These are phyloP conservation scores for Coemansia sp. DNA, from an alignment of 192 early-diverging fungal species.

Conservation along the genomic window DNA sequence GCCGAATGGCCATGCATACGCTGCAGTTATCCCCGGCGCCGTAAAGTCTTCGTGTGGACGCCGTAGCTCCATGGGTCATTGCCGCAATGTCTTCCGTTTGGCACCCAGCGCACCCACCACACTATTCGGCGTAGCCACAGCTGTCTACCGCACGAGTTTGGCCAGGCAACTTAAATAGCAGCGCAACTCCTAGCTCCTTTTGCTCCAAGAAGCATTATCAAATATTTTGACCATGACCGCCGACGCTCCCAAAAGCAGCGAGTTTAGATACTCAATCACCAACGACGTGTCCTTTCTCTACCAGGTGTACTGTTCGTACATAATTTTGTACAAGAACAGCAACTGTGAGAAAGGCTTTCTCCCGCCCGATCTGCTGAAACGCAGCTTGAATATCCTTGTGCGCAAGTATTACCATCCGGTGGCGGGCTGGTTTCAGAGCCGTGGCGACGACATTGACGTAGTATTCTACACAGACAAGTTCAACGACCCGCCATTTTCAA, in stretches of 20 bases:
- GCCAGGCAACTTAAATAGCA: no score
- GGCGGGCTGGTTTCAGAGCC: slow-evolving; percentile 34
- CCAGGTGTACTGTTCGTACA: slow-evolving; percentile 50
- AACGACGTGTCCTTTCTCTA: slow-evolving; percentile 47
- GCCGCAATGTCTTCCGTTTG: no score
- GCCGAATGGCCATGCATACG: no score
- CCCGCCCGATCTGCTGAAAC: slow-evolving; percentile 9
- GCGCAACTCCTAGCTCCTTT: no score
- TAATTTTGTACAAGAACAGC: slow-evolving; percentile 30
- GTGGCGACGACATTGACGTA: slow-evolving; percentile 24
- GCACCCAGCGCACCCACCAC: no score
- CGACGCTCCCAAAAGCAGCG: not conserved
- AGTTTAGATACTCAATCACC: slow-evolving; percentile 25
- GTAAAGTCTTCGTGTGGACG: no score
- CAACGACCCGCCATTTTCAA: slow-evolving; percentile 38
- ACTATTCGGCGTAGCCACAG: no score
- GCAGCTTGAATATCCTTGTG: slow-evolving; percentile 14
- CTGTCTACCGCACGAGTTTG: no score
- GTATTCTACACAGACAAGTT: slow-evolving; percentile 22
- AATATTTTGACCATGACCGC: slow-evolving; percentile 2
- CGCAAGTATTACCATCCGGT: slow-evolving; percentile 41
- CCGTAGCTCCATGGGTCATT: no score
- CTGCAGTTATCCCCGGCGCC: no score
- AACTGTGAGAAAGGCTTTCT: slow-evolving; percentile 13
- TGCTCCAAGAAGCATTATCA: no score